These are phyloP conservation scores for Podila epigama DNA, from an alignment of 192 early-diverging fungal species.

Conservation along the genomic window DNA sequence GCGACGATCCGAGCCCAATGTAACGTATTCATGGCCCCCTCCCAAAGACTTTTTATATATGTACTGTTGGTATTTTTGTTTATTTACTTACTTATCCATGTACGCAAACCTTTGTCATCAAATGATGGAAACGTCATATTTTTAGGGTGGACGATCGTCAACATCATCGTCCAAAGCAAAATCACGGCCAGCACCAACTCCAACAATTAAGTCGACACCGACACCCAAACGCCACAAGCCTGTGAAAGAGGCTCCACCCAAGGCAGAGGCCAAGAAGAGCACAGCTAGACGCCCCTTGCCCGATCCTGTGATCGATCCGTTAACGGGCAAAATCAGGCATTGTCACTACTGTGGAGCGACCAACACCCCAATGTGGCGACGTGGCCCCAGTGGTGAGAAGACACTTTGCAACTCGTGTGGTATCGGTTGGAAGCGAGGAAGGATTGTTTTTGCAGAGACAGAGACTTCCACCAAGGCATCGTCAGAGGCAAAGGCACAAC, in stretches of 20 bases:
- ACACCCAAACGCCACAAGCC: neutral
- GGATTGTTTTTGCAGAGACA: constrained; percentile 57
- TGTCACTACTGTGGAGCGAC: constrained; percentile 70
- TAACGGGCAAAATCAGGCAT: constrained; percentile 10
- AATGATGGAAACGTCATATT: no score
- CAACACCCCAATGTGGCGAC: constrained; percentile 79
- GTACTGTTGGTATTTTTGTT: neutral
- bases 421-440: constrained; percentile 79
- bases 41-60: neutral
- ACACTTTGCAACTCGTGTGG: constrained; percentile 83
- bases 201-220: neutral
- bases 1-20: constrained; percentile 2
- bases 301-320: no score
- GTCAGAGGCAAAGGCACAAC: no score
- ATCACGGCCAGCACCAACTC: neutral
- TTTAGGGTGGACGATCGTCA: neutral
- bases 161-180: neutral
- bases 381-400: constrained; percentile 72
- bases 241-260: neutral
- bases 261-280: neutral
- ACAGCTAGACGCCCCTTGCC: no score
- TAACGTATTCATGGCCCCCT: no score
- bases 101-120: no score
- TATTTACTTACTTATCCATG: no score
- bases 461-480: neutral